Base-by-base conservation (phyloP, 495 filamentous ascomycete species). In the Aspergillus bridgeri region DNA sequence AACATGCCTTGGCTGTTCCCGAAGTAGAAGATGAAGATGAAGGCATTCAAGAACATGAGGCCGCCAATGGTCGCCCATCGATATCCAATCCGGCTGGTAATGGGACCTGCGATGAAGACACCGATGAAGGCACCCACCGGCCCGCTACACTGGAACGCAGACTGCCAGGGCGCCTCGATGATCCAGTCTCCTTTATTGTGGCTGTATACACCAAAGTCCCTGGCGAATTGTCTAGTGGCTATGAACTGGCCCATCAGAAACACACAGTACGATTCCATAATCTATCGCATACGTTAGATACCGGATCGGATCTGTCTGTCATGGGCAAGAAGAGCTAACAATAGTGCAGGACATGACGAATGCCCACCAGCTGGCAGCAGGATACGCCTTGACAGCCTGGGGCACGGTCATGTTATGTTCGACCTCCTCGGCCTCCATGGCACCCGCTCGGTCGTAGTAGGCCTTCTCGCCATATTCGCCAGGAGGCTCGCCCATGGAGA, bases 21-120 rank as follows among this genome's bases (percentile, higher is more conserved):
- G 23, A 85, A 88, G 70, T 88, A 89, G 67, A 86, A 87, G 65
- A 89, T 80, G 42, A 84, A 78, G 21, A 83, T 87, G 65, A 86
- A 86, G 18, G 73, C 82, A 25, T 79, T 80, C 67, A 90, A 73
- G 17, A 83, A 60, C 7, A 80, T 65, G 48, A 90, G 72, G 43
- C 79, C 86, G 21, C 70, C 73, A 42, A 89, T 84, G 43, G 89
- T 83, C 5, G 86, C 88, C 64, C 81, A 83, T 13, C 78, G 72
- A 61, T 89, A 89, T 1, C 87, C 87, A 56, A 85, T 83, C 1
- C 75, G 68, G 56, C 88, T 86, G 11, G 85, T 87, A 38, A 88
- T 75, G 56, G 72, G 84, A 54, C 87, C 87, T 56, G 88, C 88
- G 63, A 87, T 72, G 46, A 86, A 69, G 1, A 90, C 77, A 57